Evolutionary conservation across 805 yeast species (phyloP).

Genomic region (Cyberlindnera subsufficiens): DNA sequence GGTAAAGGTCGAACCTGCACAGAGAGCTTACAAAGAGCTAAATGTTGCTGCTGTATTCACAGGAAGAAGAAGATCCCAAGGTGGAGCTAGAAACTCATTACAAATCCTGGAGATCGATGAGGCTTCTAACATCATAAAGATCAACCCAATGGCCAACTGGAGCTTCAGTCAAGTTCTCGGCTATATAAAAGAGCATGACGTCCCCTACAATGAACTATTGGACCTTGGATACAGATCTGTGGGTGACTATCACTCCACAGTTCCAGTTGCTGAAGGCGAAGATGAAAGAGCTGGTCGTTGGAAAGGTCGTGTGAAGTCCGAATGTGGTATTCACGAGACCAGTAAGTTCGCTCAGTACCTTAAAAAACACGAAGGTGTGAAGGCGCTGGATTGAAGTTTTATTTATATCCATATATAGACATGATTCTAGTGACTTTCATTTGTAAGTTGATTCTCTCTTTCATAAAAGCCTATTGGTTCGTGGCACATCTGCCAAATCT

Average conservation of each 20-base stretch:
- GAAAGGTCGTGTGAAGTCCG: slow-evolving; percentile 90
- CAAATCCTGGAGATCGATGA: slow-evolving; percentile 75
- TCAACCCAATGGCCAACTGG: slow-evolving; percentile 88
- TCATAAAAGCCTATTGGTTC: no score
- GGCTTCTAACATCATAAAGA: slow-evolving; percentile 66
- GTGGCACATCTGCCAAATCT: no score
- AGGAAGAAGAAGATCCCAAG: slow-evolving; percentile 87
- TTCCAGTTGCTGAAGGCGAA: slow-evolving; percentile 84
- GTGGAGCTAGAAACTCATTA: slow-evolving; percentile 69
- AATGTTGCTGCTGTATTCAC: slow-evolving; percentile 82
- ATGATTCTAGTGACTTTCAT: no score
- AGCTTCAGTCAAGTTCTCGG: slow-evolving; percentile 61
- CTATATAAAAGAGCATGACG: slow-evolving; percentile 64
- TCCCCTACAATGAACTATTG: slow-evolving; percentile 80
- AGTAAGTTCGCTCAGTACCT: slow-evolving; percentile 64
- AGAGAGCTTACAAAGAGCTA: slow-evolving; percentile 72
- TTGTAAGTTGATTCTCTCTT: no score
- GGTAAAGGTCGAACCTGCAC: slow-evolving; percentile 90
- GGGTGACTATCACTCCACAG: slow-evolving; percentile 94
- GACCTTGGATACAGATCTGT: slow-evolving; percentile 86
- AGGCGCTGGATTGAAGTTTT: no score
- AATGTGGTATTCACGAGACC: slow-evolving; percentile 91
- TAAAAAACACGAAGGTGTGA: slow-evolving; percentile 14
- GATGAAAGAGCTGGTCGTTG: slow-evolving; percentile 97
- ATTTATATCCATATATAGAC: no score